A percentile compares a stretch with the other conserved stretches of the same genome.
Evolutionary conservation across 129 eudicot genomes (phyloP).

Genomic region (Helichrysum umbraculigerum): DNA sequence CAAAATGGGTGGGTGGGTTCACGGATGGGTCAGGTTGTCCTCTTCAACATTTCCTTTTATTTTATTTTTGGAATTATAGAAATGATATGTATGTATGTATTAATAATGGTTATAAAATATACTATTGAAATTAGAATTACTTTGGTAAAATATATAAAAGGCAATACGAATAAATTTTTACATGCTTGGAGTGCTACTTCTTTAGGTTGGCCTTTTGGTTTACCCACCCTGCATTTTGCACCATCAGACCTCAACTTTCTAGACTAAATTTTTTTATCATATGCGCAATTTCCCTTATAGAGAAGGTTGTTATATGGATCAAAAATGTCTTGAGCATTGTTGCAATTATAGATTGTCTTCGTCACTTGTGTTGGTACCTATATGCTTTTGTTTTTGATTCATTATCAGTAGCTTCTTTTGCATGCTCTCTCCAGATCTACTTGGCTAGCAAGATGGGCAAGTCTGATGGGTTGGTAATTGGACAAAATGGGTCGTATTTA

Average conservation of each 20-base stretch:
- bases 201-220: neutral
- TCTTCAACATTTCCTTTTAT: neutral
- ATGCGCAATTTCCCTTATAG: neutral
- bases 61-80: too few species aligned
- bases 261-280: too few species aligned
- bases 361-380: neutral
- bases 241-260: neutral
- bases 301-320: neutral
- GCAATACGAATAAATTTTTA: too few species aligned
- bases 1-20: neutral
- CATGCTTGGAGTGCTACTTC: neutral
- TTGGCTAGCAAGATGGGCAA: neutral
- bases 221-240: neutral
- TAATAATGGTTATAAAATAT: neutral
- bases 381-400: neutral
- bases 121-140: neutral
- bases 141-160: too few species aligned
- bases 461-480: neutral
- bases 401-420: neutral
- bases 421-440: neutral
- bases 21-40: neutral
- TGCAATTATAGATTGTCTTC: too few species aligned
- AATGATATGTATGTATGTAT: neutral
- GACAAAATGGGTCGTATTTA: neutral
- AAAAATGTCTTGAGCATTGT: neutral